Evolutionary conservation across 192 early-diverging fungal genomes (phyloP).

Genomic region (Linnemannia zychae): DNA sequence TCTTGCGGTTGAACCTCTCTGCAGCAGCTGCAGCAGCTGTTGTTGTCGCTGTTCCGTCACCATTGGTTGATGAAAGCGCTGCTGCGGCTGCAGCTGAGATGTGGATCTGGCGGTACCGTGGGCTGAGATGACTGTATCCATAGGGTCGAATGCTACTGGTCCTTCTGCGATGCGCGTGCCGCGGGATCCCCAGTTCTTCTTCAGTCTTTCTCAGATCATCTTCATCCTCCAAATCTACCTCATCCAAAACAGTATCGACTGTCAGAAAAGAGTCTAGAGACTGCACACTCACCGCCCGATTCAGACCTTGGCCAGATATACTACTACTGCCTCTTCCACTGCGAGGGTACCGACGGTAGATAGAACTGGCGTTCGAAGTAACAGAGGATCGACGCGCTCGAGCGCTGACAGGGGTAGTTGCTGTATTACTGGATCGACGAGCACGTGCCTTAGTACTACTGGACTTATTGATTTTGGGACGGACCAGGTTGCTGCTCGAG

Average conservation of each 20-base stretch:
- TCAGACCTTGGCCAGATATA: neutral
- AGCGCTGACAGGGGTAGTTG: neutral
- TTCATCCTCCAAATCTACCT: constrained; percentile 1
- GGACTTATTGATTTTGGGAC: neutral
- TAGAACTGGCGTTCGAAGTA: neutral
- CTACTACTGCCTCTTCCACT: neutral
- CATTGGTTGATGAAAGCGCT: neutral
- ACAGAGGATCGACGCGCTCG: neutral
- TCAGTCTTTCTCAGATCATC: neutral
- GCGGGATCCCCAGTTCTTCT: neutral
- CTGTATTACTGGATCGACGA: neutral
- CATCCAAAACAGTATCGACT: constrained; percentile 4
- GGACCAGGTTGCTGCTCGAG: neutral
- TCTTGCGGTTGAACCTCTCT: constrained; percentile 35
- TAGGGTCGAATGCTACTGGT: constrained; percentile 2
- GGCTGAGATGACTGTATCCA: neutral
- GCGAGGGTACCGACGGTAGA: neutral
- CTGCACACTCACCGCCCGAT: neutral
- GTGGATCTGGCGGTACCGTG: neutral
- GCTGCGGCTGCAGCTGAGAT: neutral
- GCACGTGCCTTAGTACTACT: neutral
- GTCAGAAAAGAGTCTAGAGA: constrained; percentile 14
- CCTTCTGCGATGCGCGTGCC: neutral
- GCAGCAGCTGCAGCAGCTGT: neutral
- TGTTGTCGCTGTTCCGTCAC: neutral